Conservation (phyloP, 2,329 filamentous ascomycete species). For the Dactylellina sp. region DNA sequence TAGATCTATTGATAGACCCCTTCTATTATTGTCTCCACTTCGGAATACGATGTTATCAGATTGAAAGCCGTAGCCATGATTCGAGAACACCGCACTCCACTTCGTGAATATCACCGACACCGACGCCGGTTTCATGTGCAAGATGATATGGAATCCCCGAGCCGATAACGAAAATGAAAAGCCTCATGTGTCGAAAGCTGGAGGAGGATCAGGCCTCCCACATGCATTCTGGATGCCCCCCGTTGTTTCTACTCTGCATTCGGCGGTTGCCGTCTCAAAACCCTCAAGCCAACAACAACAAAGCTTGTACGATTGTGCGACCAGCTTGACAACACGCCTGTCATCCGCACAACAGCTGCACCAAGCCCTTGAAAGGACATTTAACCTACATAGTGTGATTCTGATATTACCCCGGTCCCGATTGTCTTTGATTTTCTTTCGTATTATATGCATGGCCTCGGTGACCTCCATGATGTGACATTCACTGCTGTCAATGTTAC, state of each 20-base stretch:
- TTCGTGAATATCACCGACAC: constrained; percentile 31
- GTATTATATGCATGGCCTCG: too few species aligned
- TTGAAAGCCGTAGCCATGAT: too few species aligned
- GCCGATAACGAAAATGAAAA: constrained; percentile 29
- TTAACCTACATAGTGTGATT: too few species aligned
- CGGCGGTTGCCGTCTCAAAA: constrained; percentile 49
- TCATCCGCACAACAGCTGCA: too few species aligned
- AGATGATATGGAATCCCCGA: constrained; percentile 48
- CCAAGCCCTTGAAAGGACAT: too few species aligned
- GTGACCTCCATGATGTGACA: too few species aligned
- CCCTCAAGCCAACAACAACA: constrained; percentile 17
- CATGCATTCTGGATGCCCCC: constrained; percentile 26
- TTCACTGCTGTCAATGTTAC: too few species aligned
- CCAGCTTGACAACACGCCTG: constrained; percentile 26
- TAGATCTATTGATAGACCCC: constrained; percentile 27
- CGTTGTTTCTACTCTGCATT: constrained; percentile 32
- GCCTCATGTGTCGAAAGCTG: constrained; percentile 16
- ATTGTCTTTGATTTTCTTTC: too few species aligned
- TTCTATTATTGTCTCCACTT: too few species aligned
- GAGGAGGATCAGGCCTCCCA: constrained; percentile 46
- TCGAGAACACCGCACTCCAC: not conserved
- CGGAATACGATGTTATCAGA: too few species aligned
- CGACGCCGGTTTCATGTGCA: constrained; percentile 55
- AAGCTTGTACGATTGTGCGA: constrained; percentile 35
- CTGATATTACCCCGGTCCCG: too few species aligned